These are phyloP conservation scores for Phytopythium ostracodes DNA, from an alignment of 352 stramenopile genomes.

Conservation along the genomic window DNA sequence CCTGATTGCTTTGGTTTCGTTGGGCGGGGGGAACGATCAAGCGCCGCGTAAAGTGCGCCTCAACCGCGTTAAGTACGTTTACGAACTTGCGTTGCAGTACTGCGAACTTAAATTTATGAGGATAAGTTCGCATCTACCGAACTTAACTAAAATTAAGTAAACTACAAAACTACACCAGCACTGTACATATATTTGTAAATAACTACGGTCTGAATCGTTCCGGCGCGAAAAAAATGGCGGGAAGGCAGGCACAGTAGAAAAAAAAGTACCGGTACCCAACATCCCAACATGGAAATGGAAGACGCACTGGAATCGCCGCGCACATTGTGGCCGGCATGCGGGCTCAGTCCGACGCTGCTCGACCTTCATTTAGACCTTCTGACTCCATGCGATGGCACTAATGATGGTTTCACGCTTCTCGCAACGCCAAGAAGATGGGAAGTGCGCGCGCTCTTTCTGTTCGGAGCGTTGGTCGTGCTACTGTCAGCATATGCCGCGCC, in stretches of 20 bases:
- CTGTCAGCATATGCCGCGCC: not conserved
- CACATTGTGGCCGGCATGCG: no score
- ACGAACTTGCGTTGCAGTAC: no score
- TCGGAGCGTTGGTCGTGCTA: no score
- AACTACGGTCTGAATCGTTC: not conserved
- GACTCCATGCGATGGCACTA: no score
- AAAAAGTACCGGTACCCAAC: not conserved
- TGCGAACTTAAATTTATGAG: not conserved
- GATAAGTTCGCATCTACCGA: not conserved
- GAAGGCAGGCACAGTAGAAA: not conserved
- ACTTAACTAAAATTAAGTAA: no score
- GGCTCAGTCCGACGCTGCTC: no score
- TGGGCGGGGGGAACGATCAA: not conserved
- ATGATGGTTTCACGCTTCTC: no score
- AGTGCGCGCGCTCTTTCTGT: no score
- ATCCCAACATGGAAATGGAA: not conserved
- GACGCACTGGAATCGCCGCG: not conserved
- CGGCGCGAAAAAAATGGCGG: not conserved
- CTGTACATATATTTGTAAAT: no score
- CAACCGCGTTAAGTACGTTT: no score
- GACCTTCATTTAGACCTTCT: no score
- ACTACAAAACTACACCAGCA: not conserved
- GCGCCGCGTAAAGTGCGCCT: not conserved
- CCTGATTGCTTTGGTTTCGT: slow-evolving; percentile 1
- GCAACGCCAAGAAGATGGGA: no score